Conservation (phyloP, 306 rosid genomes). For the Quercus aquifolioides region DNA sequence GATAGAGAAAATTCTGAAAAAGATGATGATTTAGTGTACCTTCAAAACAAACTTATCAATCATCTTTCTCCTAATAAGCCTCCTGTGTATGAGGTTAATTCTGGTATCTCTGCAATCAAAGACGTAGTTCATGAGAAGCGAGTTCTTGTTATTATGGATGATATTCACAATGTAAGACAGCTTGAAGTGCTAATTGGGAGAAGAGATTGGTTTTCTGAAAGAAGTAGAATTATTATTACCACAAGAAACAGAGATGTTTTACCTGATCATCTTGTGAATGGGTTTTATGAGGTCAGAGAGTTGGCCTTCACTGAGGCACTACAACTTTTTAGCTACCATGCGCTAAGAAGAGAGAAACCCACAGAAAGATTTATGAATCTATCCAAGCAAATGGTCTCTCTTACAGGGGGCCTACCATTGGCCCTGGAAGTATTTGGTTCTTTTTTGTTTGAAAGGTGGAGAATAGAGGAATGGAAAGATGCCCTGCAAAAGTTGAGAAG, state of each 20-base stretch:
- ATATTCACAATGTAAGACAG: slow-evolving; percentile 34
- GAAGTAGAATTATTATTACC: slow-evolving; percentile 50
- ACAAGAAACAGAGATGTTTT: slow-evolving; percentile 41
- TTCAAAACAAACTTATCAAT: slow-evolving; percentile 18
- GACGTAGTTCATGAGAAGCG: slow-evolving; percentile 17
- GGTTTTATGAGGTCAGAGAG: slow-evolving; percentile 39
- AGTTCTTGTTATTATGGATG: slow-evolving; percentile 57
- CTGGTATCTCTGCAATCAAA: slow-evolving; percentile 23
- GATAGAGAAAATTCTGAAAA: slow-evolving; percentile 33
- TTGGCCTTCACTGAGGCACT: slow-evolving; percentile 26
- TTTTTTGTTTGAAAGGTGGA: slow-evolving; percentile 44
- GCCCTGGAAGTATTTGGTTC: slow-evolving; percentile 73
- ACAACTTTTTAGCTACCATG: slow-evolving; percentile 45
- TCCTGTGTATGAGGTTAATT: background rate
- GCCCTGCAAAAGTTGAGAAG: slow-evolving; percentile 32
- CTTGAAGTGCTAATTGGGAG: slow-evolving; percentile 24
- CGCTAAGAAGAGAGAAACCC: slow-evolving; percentile 40
- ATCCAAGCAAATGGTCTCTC: slow-evolving; percentile 44
- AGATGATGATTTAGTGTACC: slow-evolving; percentile 26
- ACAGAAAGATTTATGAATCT: background rate
- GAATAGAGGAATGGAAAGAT: slow-evolving; percentile 45
- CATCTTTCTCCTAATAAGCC: slow-evolving; percentile 12
- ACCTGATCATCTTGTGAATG: slow-evolving; percentile 6
- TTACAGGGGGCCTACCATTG: slow-evolving; percentile 59
- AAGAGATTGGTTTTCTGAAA: slow-evolving; percentile 39